Percentiles rank a stretch among this genome's conserved stretches.
Evolutionary conservation across 108 stramenopile species (phyloP).

Genomic region (Cyclotella choctawhatcheeana): DNA sequence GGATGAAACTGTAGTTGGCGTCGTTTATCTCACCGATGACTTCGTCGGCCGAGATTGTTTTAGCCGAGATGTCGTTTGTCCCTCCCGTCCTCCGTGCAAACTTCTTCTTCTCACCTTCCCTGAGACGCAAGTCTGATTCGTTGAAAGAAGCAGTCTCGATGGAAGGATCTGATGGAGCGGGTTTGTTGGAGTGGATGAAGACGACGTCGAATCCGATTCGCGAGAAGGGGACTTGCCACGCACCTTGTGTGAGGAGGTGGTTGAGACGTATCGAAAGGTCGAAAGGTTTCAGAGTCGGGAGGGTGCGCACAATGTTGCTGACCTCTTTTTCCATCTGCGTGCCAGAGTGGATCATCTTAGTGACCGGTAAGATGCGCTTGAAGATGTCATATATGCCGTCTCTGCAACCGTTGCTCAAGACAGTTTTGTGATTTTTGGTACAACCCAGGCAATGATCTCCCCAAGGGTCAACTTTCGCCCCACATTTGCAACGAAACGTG

Average conservation of each 20-base stretch:
- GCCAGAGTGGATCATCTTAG: not conserved
- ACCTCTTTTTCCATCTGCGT: conserved; percentile 1
- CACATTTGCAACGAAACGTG: not conserved
- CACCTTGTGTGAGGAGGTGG: not conserved
- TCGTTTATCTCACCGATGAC: conserved; percentile 5
- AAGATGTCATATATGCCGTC: not conserved
- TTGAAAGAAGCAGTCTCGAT: not conserved
- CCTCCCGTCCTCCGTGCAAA: not conserved
- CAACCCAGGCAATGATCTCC: conserved; percentile 8
- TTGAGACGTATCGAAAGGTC: conserved; percentile 3
- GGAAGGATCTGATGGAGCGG: not conserved
- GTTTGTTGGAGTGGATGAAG: not conserved
- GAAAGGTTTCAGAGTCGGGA: not conserved
- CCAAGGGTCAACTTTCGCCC: not conserved
- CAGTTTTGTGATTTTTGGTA: not conserved
- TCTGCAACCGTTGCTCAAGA: not conserved
- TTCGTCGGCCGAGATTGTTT: not conserved
- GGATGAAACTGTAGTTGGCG: not conserved
- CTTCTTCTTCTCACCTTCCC: conserved; percentile 2
- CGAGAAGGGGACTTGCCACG: not conserved
- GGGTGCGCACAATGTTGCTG: not conserved
- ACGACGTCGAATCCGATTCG: conserved; percentile 11
- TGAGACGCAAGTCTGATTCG: not conserved
- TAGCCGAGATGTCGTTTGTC: not conserved
- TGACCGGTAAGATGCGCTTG: not conserved